Evolutionary conservation across 2,329 filamentous ascomycete species (phyloP), one percentile per base, ranked within the genome.

Genomic region (Monosporascus sp.): DNA sequence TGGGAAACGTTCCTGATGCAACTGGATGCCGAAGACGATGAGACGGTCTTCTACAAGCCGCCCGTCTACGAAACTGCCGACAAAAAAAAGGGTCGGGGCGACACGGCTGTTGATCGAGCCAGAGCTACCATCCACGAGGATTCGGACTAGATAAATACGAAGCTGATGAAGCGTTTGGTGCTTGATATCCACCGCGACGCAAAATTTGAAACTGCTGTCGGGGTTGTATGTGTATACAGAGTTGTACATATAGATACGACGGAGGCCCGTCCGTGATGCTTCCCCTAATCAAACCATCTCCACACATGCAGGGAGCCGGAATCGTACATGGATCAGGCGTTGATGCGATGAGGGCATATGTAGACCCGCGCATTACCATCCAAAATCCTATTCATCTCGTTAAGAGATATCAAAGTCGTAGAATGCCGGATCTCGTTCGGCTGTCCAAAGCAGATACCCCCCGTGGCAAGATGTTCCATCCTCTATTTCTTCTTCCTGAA

Each of bases 1-100:
- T 99, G 94, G 94, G 94, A 99, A 74, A 97, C 94, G 0, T 99
- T 96, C 76, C 79, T 99, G 50, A 87, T 97, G 80, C 94, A 97
- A 70, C 78, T 99, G 44, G 94, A 99, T 68, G 89, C 91, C 8
- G 93, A 96, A 64, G 93, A 97, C 55, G 91, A 96, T 60, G 90
- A 86, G 56, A 78, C 80, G 4, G 80, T 79, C 11, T 87, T 87
- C 64, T 86, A 86, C 69, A 78, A 80, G 53, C 82, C 83, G 5
- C 82, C 83, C 3, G 78, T 84, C n/a, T 76, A 80, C 59, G 74
- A 80, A 56, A 61, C 71, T 26, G 64, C 71, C 49, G 72, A 75
- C 62, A 80, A 80, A 70, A 70, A 74, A 44, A 69, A 72, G 43
- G 58, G 63, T n/a, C 60, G 62, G 1, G 81, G 81, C 5, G 69